A percentile compares a stretch with the other conserved stretches of the same genome.
These are phyloP conservation scores for Ceratobasidium sp. DNA, from an alignment of 1,284 basidiomycete species.

Conservation along the genomic window DNA sequence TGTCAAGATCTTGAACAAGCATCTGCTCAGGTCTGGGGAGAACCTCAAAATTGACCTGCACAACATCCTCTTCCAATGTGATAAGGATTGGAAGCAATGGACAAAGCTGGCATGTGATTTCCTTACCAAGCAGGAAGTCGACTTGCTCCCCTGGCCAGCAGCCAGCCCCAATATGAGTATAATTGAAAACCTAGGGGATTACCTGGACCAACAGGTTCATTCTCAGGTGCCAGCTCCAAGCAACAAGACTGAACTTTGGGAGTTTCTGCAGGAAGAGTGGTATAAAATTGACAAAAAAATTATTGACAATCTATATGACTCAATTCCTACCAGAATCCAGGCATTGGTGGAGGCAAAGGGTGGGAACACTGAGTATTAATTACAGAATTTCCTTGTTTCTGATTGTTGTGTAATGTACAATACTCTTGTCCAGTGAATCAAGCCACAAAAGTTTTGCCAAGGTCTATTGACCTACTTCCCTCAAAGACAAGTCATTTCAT, in stretches of 20 bases:
- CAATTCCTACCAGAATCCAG: constrained; percentile 42
- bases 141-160: not conserved
- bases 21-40: constrained; percentile 34
- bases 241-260: not conserved
- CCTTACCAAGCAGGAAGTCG: not conserved
- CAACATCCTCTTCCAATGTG: constrained; percentile 37
- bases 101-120: not conserved
- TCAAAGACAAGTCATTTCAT: not conserved
- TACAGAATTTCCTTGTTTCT: not conserved
- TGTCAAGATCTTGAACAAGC: constrained; percentile 38
- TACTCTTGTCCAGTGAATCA: not conserved
- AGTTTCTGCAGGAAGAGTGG: not conserved
- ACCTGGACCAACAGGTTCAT: not conserved
- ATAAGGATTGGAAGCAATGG: constrained; percentile 38
- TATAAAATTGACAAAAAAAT: constrained; percentile 35
- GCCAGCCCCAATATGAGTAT: not conserved
- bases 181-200: not conserved
- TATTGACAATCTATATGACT: constrained; percentile 42
- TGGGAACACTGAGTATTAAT: constrained; percentile 44
- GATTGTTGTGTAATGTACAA: not conserved
- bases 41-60: constrained; percentile 9
- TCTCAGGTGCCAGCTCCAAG: not conserved
- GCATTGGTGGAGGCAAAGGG: constrained; percentile 43
- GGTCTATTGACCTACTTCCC: not conserved
- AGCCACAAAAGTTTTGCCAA: not conserved